Conservation (phyloP, 1,284 basidiomycete species). For the Pterulicium gracile region DNA sequence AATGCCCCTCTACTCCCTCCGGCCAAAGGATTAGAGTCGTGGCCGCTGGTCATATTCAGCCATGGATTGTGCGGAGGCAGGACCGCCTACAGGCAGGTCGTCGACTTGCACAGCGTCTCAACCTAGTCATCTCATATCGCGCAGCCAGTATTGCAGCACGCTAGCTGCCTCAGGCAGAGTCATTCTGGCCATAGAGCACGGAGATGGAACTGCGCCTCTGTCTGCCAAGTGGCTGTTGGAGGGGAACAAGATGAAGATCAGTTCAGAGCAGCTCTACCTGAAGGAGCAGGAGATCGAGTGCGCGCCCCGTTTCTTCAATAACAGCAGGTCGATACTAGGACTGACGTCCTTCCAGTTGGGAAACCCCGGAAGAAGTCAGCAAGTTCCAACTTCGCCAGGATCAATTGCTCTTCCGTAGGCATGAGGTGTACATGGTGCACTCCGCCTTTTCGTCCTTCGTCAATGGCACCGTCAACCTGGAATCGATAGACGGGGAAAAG, state of each 20-base stretch:
- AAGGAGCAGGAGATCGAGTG: constrained; percentile 40
- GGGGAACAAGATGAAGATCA: constrained; percentile 15
- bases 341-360: constrained; percentile 15
- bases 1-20: constrained; percentile 45
- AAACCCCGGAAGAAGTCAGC: constrained; percentile 16
- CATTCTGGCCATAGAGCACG: constrained; percentile 69
- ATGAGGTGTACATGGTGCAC: constrained; percentile 56
- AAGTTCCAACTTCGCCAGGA: constrained; percentile 41
- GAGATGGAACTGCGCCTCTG: constrained; percentile 60
- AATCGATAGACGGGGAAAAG: constrained; percentile 21
- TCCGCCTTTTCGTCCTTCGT: constrained; percentile 29
- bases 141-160: constrained; percentile 56
- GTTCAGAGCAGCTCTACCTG: constrained; percentile 30
- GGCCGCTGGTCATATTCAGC: constrained; percentile 72
- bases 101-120: neutral
- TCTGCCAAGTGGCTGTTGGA: constrained; percentile 23
- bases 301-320: constrained; percentile 12
- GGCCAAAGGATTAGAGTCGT: constrained; percentile 22
- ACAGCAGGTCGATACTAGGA: neutral
- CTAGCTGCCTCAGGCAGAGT: constrained; percentile 68
- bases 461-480: constrained; percentile 18
- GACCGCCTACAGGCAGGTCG: constrained; percentile 57
- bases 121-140: constrained; percentile 3
- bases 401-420: constrained; percentile 55
- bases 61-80: constrained; percentile 73